Evolutionary conservation across 371 early-diverging fungal genomes (phyloP), one percentile per base, ranked within the genome.

Genomic region (Entomophthora muscae): DNA sequence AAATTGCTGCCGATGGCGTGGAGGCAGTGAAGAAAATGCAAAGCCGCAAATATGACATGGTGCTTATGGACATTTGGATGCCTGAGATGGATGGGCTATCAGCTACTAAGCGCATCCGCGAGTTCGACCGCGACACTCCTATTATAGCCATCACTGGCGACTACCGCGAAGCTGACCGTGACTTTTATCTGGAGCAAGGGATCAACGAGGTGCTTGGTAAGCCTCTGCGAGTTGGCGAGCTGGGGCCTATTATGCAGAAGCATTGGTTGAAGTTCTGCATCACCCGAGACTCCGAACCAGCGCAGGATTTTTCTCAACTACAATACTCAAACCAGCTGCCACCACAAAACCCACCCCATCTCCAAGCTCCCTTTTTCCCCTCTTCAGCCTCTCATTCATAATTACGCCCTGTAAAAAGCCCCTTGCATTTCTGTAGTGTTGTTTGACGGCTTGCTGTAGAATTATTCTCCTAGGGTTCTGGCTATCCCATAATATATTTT

Each of bases 131-230:
- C 27, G 63, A 71, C 51, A 86, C 86, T 2, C 87, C 89, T 0
- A 85, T 90, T 53, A 83, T 90, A 52, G 80, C 83, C 7, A 84
- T 90, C 86, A 90, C 89, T n/a, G 78, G 80, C 3, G 83, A 82
- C 64, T 80, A 78, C 5, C 77, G 86, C 2, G 80, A 79, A 31
- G 72, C 67, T 61, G 89, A 89, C 60, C 78, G 83, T 57, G 72
- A 79, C 68, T 79, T 76, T 52, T 90, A 88, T 65, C 74, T 81
- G 62, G 79, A 79, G 3, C 82, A 78, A 63, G 89, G 89, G 3
- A 90, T 90, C 89, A 83, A 83, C 58, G 91, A 88, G 65, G 77
- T 88, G 27, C 66, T 90, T 22, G 79, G 86, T 26, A 90, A 90
- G 59, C 91, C 91, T 2, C 85, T 90, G n/a, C 13, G 27, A 17